A percentile compares a stretch with the other conserved stretches of the same genome.
Evolutionary conservation across 208 protist genomes (phyloP).

Genomic region (Trypanosoma cruzi): DNA sequence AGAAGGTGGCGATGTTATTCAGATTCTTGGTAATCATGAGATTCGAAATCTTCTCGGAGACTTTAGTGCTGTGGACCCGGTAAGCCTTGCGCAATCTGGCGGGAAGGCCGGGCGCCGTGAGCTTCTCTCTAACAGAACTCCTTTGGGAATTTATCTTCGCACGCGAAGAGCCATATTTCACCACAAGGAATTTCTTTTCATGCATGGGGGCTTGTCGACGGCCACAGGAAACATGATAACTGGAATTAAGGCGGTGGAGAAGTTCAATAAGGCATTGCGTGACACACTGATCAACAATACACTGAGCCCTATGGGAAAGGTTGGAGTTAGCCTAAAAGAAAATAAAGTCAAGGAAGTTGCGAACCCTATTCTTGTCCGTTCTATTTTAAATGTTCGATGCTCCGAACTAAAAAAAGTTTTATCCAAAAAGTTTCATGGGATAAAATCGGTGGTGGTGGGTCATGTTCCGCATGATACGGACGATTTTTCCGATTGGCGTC

Average conservation of each 20-base stretch:
- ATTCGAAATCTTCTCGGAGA: conserved; percentile 88
- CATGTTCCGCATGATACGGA: conserved; percentile 84
- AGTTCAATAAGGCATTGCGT: conserved; percentile 75
- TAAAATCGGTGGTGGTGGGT: conserved; percentile 87
- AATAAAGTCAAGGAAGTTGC: conserved; percentile 63
- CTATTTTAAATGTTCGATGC: conserved; percentile 86
- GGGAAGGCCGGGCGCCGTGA: conserved; percentile 53
- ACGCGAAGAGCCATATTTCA: conserved; percentile 78
- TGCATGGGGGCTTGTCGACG: conserved; percentile 91
- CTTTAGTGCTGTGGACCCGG: conserved; percentile 69
- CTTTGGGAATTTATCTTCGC: conserved; percentile 74
- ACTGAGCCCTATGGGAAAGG: conserved; percentile 56
- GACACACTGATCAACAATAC: conserved; percentile 68
- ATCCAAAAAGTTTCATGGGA: conserved; percentile 70
- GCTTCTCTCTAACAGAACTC: conserved; percentile 70
- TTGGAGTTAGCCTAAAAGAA: conserved; percentile 69
- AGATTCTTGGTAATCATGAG: conserved; percentile 94
- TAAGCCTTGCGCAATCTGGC: conserved; percentile 53
- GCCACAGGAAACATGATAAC: conserved; percentile 72
- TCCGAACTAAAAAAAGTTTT: conserved; percentile 63
- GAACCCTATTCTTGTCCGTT: conserved; percentile 88
- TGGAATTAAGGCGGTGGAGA: conserved; percentile 65
- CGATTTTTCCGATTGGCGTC: conserved; percentile 80
- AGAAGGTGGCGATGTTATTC: conserved; percentile 77
- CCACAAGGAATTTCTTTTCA: conserved; percentile 88